phyloP scores from a whole-genome alignment of 176 grass and related monocot species.

The Thalia dealbata region DNA sequence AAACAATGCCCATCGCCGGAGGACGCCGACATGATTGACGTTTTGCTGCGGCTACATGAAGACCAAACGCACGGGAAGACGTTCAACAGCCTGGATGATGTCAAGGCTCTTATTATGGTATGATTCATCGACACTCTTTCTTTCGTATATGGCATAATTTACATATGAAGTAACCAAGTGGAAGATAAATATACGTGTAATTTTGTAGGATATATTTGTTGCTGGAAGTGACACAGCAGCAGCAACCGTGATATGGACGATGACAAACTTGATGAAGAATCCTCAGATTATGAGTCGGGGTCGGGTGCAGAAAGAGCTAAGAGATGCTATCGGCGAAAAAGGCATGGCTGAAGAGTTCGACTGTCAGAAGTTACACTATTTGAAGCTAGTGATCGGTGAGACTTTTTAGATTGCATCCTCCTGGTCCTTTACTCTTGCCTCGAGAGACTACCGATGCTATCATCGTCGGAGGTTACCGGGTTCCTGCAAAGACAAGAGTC shows the following conservation, averaged over 20 bases:
- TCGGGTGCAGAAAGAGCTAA: slow-evolving; percentile 43
- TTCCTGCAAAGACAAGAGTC: slow-evolving; percentile 40
- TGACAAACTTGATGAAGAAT: slow-evolving; percentile 50
- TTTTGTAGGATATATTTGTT: slow-evolving; percentile 44
- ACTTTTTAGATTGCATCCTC: slow-evolving; percentile 44
- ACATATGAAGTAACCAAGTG: neutral
- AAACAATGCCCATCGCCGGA: neutral
- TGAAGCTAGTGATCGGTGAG: slow-evolving; percentile 49
- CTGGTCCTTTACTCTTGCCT: slow-evolving; percentile 39
- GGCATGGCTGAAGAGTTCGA: slow-evolving; percentile 39
- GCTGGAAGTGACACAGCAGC: slow-evolving; percentile 51
- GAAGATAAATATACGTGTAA: no score
- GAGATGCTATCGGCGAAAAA: neutral
- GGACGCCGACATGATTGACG: slow-evolving; percentile 40
- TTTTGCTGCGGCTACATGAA: slow-evolving; percentile 49
- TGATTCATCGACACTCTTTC: no score
- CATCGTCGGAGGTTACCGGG: slow-evolving; percentile 24
- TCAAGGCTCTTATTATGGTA: slow-evolving; percentile 59
- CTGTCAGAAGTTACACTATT: slow-evolving; percentile 32
- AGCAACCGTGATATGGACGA: slow-evolving; percentile 51
- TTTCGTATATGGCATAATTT: no score
- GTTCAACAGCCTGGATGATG: slow-evolving; percentile 27
- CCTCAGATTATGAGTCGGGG: slow-evolving; percentile 33
- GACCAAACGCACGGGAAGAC: slow-evolving; percentile 36
- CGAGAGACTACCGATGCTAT: slow-evolving; percentile 34